Base-by-base conservation (phyloP, 345 rosid genomes). In the Cardiospermum halicacabum region DNA sequence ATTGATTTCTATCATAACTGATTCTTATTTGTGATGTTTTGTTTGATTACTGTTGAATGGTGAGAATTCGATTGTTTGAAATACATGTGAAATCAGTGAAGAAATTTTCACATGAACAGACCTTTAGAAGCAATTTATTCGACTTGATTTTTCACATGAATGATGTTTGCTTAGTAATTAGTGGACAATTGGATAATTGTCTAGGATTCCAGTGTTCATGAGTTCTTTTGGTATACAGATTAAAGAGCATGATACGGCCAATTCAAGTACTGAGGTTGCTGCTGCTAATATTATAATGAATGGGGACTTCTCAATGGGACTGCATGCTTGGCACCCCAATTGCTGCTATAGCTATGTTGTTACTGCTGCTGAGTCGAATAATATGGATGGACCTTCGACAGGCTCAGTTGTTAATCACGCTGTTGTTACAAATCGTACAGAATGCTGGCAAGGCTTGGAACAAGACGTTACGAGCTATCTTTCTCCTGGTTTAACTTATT, bases 371-470 rank as follows among this genome's bases (percentile, higher is more conserved):
- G 78, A 74, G 11, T 69, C 72, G 2, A 64, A 71, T 60, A 60
- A 61, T 65, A 70, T 69, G n/a, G 65, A 60, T 16, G 87, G 72
- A 60, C 58, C 82, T 53, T 37, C 69, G 26, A 60, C 73, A 39
- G 71, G 70, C 50, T 45, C 68, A 1, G 82, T 62, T 11, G 58
- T 82, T 62, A 77, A 71, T 64, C 83, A 82, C 68, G 99, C 85
- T 22, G 96, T 89, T 69, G 82, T 89, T 73, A 78, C 86, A 31
- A 85, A 89, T 70, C 81, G 99, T n/a, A 84, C 69, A 10, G 84
- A 91, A 76, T 76, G 87, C 69, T 94, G 99, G 99, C 95, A 94
- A 66, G 97, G 96, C 13, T 78, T 94, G 67, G 99, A 89, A 62
- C 97, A 91, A 78, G 95, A 91, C 78, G 87, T 91, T 69, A 89